Base-by-base conservation (phyloP, 345 rosid species). In the Boechera divaricarpa region DNA sequence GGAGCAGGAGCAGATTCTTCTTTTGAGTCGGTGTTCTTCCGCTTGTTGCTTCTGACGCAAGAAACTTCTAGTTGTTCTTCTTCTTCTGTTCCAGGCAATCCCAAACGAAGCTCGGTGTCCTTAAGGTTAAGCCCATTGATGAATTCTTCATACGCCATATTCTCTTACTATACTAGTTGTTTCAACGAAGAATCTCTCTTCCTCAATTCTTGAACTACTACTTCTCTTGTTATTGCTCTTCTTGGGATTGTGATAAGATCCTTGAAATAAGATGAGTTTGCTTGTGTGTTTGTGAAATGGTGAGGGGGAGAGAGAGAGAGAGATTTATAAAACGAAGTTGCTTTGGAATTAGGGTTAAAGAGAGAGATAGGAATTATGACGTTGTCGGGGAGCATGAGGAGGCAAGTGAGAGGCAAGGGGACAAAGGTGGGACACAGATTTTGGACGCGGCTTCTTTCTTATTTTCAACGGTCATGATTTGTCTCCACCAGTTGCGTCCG, bases 91-190 rank as follows among this genome's bases (percentile, higher is more conserved):
- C 98, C 97, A 0, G 98, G 97, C 69, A 90, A 80, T 24, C 97
- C 97, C 42, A 94, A 70, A 69, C 97, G 83, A 5, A 94, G 93
- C 86, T 93, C 96, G 6, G 98, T 93, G 13, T 88, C 98, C 81
- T 83, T 85, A 42, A 91, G 82, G 82, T 91, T 87, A 38, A 88
- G 86, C 67, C 63, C 94, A 81, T 80, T 81, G 48, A 35, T 82
- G 35, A 36, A 56, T 78, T 65, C 51, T 39, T 39, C 42, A 9
- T 9, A 39, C 42, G 42, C 42, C 74, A 80, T 80, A 54, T 61
- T 26, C 12, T 38, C 53, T 38, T 2, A 35, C 49, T 33, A 15
- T n/a, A 36, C 52, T 66, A 56, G 26, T 66, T 54, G 38, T 33
- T 31, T 49, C 49, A 42, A 60, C 36, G 5, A 12, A 63, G 32